Evolutionary conservation across 305 asterid genomes (phyloP).

Genomic region (Solanum hybrid): DNA sequence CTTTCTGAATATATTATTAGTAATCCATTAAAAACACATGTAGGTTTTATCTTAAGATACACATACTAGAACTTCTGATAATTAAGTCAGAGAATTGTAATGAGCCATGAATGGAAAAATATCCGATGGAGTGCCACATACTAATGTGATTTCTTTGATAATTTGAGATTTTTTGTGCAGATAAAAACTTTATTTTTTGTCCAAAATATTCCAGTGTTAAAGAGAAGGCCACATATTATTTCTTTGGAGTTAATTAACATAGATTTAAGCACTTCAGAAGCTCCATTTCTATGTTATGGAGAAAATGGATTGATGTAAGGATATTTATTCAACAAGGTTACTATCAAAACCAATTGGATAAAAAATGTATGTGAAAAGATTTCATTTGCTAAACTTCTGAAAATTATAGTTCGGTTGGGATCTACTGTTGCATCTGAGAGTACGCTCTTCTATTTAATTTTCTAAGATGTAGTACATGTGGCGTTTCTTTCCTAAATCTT

Average conservation of each 20-base stretch:
- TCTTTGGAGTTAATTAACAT: no score
- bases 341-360: background rate
- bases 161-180: background rate
- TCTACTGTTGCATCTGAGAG: no score
- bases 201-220: no score
- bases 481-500: no score
- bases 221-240: no score
- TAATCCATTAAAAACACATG: no score
- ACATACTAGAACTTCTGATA: background rate
- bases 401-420: no score
- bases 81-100: background rate
- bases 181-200: no score
- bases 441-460: no score
- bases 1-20: no score
- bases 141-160: background rate
- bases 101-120: background rate
- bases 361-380: background rate
- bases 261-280: background rate
- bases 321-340: background rate
- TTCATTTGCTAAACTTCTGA: background rate
- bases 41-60: no score
- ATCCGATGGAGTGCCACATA: background rate
- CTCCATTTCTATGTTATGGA: background rate
- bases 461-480: no score
- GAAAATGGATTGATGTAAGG: background rate